A percentile compares a stretch with the other conserved stretches of the same genome.
Conservation (phyloP, 768 basidiomycete genomes). For the Tulasnella sp. region DNA sequence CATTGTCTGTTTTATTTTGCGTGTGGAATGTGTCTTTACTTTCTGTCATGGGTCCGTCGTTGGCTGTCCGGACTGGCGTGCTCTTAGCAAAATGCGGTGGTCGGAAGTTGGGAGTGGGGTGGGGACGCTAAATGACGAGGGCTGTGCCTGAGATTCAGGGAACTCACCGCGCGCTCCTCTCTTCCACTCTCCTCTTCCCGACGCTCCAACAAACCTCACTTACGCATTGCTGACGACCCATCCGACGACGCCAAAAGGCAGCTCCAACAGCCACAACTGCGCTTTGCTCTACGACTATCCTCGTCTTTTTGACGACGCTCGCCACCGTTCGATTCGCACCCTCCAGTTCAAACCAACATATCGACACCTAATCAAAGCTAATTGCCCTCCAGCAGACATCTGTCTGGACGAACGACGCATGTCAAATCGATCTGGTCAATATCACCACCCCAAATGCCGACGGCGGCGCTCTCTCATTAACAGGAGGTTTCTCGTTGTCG, state of each 20-base stretch:
- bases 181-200: background rate
- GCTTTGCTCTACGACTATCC: background rate
- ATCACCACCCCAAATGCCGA: conserved; percentile 4
- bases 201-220: background rate
- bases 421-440: background rate
- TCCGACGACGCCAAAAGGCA: background rate
- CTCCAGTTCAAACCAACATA: background rate
- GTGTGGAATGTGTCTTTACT: background rate
- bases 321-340: background rate
- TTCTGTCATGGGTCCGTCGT: background rate
- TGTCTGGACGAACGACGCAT: background rate
- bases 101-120: background rate
- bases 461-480: background rate
- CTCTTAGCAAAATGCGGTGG: background rate
- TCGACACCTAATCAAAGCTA: background rate
- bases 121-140: background rate
- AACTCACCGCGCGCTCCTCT: background rate
- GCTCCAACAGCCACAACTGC: background rate
- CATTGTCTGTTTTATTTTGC: background rate
- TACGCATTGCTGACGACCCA: background rate
- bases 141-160: background rate
- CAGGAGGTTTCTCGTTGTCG: background rate
- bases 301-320: background rate
- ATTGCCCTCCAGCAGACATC: background rate
- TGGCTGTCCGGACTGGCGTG: background rate